Percentiles rank a stretch among this genome's conserved stretches.
phyloP scores from a whole-genome alignment of 1,284 basidiomycete genomes.

The Termitomyces sp. region DNA sequence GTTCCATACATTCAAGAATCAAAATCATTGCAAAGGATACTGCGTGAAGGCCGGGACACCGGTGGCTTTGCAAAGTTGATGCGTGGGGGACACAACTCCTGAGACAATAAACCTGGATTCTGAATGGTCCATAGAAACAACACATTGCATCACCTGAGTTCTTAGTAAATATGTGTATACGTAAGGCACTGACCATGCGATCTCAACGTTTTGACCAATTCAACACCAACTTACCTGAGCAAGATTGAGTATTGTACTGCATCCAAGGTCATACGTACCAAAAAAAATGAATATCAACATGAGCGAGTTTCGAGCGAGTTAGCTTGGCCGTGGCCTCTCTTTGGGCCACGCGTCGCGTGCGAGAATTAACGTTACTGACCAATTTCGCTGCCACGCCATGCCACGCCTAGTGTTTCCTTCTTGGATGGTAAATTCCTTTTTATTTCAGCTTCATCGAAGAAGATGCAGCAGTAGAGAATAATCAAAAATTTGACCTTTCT shows the following conservation, averaged over 20 bases:
- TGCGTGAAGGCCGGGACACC: not conserved
- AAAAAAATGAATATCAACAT: not conserved
- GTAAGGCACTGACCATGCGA: not conserved
- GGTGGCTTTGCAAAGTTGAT: not conserved
- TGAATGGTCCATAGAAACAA: not conserved
- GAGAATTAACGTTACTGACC: not conserved
- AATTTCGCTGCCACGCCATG: too few relatives aligned
- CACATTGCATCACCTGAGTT: not conserved
- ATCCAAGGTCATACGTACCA: not conserved
- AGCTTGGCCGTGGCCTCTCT: not conserved
- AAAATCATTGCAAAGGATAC: not conserved
- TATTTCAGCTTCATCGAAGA: not conserved
- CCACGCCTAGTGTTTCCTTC: not conserved
- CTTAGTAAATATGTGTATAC: not conserved
- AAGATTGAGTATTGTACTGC: too few relatives aligned
- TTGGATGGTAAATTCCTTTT: not conserved
- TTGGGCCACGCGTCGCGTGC: not conserved
- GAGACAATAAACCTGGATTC: not conserved
- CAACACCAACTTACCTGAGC: too few relatives aligned
- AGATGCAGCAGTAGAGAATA: not conserved
- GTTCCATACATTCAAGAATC: not conserved
- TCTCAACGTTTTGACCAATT: conserved; percentile 5
- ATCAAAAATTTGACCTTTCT: not conserved
- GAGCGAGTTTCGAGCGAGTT: not conserved
- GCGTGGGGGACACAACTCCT: not conserved